Conservation (phyloP, 768 basidiomycete genomes). For the Exidia glandulosa region DNA sequence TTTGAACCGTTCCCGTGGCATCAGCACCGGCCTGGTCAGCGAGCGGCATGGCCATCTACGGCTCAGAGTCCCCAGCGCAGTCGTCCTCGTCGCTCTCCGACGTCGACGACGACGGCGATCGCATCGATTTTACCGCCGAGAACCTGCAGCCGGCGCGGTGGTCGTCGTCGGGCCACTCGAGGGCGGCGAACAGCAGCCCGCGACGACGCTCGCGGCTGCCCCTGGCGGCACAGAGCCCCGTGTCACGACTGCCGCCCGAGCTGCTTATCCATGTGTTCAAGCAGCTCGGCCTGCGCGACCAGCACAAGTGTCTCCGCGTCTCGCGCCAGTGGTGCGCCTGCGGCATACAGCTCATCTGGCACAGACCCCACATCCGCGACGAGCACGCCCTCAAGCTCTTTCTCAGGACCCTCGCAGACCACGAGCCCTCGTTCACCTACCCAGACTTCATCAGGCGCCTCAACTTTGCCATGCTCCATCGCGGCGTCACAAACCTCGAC, state of each 20-base stretch:
- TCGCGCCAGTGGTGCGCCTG: constrained; percentile 93
- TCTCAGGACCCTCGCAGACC: constrained; percentile 51
- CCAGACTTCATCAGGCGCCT: constrained; percentile 80
- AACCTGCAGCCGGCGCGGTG: constrained; percentile 1
- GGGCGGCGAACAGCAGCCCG: constrained; percentile 11
- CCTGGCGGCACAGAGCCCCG: constrained; percentile 42
- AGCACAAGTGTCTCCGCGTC: constrained; percentile 67
- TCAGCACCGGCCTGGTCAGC: neutral
- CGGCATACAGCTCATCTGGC: constrained; percentile 90
- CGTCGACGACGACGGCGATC: constrained; percentile 52
- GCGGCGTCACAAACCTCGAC: constrained; percentile 60
- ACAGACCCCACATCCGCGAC: constrained; percentile 69
- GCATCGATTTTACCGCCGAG: constrained; percentile 31
- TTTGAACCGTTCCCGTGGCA: neutral
- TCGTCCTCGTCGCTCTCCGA: constrained; percentile 73
- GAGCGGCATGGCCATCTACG: neutral
- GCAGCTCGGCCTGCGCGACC: constrained; percentile 65
- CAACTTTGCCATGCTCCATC: constrained; percentile 69
- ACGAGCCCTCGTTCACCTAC: constrained; percentile 74
- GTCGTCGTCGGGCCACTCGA: constrained; percentile 26
- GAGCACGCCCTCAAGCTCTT: constrained; percentile 66
- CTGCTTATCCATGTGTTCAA: constrained; percentile 88
- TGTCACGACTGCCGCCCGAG: constrained; percentile 73
- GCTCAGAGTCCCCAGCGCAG: constrained; percentile 4
- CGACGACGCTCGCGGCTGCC: constrained; percentile 16